A percentile compares a stretch with the other conserved stretches of the same genome.
These are phyloP conservation scores for Candida corydali DNA, from an alignment of 805 yeast species.

Conservation along the genomic window DNA sequence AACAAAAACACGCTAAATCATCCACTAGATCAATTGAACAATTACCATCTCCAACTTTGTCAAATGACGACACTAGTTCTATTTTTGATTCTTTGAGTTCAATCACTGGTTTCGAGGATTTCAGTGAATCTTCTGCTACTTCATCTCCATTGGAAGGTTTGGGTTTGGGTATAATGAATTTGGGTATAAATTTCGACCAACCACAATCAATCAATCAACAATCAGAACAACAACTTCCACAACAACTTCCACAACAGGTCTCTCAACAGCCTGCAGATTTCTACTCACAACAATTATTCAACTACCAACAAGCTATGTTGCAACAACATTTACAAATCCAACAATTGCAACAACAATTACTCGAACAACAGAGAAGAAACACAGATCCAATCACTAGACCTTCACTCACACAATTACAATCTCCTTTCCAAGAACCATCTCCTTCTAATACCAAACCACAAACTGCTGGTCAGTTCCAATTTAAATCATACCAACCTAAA, in stretches of 20 bases:
- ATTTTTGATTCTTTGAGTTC: constrained; percentile 17
- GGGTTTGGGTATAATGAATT: constrained; percentile 28
- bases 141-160: constrained; percentile 9
- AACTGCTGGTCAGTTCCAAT: constrained; percentile 14
- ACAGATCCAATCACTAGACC: constrained; percentile 9
- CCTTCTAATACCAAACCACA: constrained; percentile 5
- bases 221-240: constrained; percentile 5
- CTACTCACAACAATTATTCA: constrained; percentile 11
- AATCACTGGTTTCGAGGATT: constrained; percentile 13
- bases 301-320: constrained; percentile 18
- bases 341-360: constrained; percentile 19
- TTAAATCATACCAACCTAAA: constrained; percentile 16
- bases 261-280: too few relatives aligned
- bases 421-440: constrained; percentile 16
- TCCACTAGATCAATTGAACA: constrained; percentile 5
- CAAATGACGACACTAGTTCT: constrained; percentile 9
- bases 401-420: constrained; percentile 10
- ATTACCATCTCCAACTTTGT: constrained; percentile 14
- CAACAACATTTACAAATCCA: constrained; percentile 23
- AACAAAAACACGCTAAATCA: not conserved
- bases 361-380: constrained; percentile 17
- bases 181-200: constrained; percentile 18
- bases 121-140: constrained; percentile 11
- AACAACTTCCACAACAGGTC: too few relatives aligned
- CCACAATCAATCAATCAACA: constrained; percentile 9